A percentile compares a stretch with the other conserved stretches of the same genome.
Evolutionary conservation across 106 monocot species (phyloP).

Genomic region (Narthecium ossifragum): DNA sequence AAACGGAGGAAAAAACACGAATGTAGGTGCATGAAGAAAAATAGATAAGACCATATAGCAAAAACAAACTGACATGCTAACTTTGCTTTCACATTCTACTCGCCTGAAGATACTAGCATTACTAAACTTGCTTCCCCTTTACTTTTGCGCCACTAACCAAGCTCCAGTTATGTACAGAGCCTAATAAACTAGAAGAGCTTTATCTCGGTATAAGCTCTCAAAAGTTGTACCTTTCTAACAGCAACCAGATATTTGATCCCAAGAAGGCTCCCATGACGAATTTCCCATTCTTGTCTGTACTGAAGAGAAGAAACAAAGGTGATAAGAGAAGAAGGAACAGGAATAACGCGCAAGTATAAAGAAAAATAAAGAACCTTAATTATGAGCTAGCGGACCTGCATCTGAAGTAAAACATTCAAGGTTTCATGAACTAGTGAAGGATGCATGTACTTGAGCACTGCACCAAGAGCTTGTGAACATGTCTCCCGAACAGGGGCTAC

Average conservation of each 20-base stretch:
- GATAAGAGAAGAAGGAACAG: conserved; percentile 13
- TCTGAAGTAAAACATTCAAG: conserved; percentile 68
- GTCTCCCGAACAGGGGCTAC: conserved; percentile 98
- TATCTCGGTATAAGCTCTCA: too few relatives aligned
- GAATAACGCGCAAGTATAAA: neutral
- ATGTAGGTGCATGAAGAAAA: too few relatives aligned
- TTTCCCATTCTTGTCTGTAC: conserved; percentile 99
- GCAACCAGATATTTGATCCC: conserved; percentile 94
- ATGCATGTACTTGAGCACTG: conserved; percentile 89
- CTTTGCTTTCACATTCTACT: too few relatives aligned
- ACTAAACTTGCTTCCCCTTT: too few relatives aligned
- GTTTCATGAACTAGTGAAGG: conserved; percentile 76
- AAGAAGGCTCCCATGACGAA: conserved; percentile 95
- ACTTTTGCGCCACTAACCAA: too few relatives aligned
- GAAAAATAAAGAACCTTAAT: neutral
- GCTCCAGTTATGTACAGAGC: too few relatives aligned
- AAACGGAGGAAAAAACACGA: too few relatives aligned
- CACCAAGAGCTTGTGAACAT: conserved; percentile 96
- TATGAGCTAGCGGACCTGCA: conserved; percentile 61
- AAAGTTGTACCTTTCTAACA: conserved; percentile 78
- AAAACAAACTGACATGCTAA: too few relatives aligned
- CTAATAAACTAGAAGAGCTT: too few relatives aligned
- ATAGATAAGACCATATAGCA: too few relatives aligned
- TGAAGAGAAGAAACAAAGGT: conserved; percentile 44
- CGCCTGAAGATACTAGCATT: too few relatives aligned